These are phyloP conservation scores for Neofusicoccum umdonicola DNA, from an alignment of 2,329 filamentous ascomycete species.

Conservation along the genomic window DNA sequence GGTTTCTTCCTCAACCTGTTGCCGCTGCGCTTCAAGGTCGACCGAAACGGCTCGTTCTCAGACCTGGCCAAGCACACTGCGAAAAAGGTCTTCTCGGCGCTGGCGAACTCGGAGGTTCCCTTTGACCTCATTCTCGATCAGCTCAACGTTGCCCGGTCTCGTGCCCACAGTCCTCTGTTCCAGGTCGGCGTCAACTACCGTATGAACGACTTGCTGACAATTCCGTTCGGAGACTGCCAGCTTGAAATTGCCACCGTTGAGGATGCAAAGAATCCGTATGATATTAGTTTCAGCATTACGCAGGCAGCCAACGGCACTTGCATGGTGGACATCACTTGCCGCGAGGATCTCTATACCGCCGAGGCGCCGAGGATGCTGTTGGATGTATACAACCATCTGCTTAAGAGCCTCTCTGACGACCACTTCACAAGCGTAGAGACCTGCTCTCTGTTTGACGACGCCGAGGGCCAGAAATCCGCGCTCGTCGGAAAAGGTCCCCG, in stretches of 20 bases:
- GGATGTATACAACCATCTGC: conserved; percentile 24
- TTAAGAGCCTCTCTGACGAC: conserved; percentile 19
- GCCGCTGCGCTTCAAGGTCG: conserved; percentile 41
- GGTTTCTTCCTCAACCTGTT: conserved; percentile 53
- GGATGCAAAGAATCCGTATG: conserved; percentile 20
- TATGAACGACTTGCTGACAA: conserved; percentile 28
- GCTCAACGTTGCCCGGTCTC: conserved; percentile 41
- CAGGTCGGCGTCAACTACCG: conserved; percentile 52
- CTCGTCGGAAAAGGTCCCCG: no score
- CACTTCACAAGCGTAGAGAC: neutral
- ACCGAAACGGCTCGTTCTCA: conserved; percentile 27
- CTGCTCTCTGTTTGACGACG: no score
- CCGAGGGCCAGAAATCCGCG: no score
- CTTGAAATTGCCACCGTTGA: conserved; percentile 17
- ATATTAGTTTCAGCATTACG: conserved; percentile 21
- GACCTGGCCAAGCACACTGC: neutral
- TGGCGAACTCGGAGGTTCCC: conserved; percentile 47
- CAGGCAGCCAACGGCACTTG: neutral
- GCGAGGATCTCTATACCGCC: conserved; percentile 33
- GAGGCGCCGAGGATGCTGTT: conserved; percentile 26
- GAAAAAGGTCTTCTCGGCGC: conserved; percentile 33
- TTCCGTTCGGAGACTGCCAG: conserved; percentile 25
- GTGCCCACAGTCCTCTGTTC: conserved; percentile 47
- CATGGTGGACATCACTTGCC: conserved; percentile 19
- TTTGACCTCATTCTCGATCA: conserved; percentile 50